Conservation (phyloP, 1,284 basidiomycete genomes). For the Austroboletus niveus region DNA sequence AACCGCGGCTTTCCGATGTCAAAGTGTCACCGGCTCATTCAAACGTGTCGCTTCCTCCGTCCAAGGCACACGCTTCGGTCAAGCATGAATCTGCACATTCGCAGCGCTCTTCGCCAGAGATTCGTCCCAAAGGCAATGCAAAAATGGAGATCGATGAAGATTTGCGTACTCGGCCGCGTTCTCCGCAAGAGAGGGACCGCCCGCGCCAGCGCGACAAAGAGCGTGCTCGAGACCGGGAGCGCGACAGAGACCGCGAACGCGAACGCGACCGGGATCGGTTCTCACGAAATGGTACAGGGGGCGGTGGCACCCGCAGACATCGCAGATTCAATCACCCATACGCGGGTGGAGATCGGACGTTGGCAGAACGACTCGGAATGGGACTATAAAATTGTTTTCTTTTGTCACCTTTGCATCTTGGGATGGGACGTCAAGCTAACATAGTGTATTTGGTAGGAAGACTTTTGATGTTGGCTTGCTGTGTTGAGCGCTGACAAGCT, state of each 20-base stretch:
- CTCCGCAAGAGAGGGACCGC: slow-evolving; percentile 38
- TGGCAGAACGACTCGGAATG: slow-evolving; percentile 63
- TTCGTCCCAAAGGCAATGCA: slow-evolving; percentile 32
- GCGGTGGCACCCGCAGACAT: slow-evolving; percentile 26
- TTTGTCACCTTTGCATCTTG: slow-evolving; percentile 20
- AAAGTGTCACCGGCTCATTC: slow-evolving; percentile 43
- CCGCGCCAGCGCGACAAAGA: slow-evolving; percentile 40
- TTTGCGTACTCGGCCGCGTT: slow-evolving; percentile 37
- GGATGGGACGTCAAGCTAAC: slow-evolving; percentile 14
- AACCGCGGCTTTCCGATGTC: slow-evolving; percentile 62
- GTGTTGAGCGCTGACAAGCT: slow-evolving; percentile 32
- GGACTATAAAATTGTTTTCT: slow-evolving; percentile 48
- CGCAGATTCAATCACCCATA: slow-evolving; percentile 34
- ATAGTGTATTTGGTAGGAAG: slow-evolving; percentile 48
- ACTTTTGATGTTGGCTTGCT: slow-evolving; percentile 6
- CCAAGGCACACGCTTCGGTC: slow-evolving; percentile 24
- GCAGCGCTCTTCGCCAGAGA: slow-evolving; percentile 41
- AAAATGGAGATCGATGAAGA: slow-evolving; percentile 66
- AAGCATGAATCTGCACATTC: slow-evolving; percentile 34
- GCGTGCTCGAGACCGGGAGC: slow-evolving; percentile 31
- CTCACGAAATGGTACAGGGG: slow-evolving; percentile 34
- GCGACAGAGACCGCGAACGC: slow-evolving; percentile 33
- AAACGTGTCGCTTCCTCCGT: slow-evolving; percentile 32
- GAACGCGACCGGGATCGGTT: slow-evolving; percentile 37
- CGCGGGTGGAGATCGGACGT: slow-evolving; percentile 63